These are phyloP conservation scores for Vitellaria paradoxa DNA, from an alignment of 179 eudicot species.

Conservation along the genomic window DNA sequence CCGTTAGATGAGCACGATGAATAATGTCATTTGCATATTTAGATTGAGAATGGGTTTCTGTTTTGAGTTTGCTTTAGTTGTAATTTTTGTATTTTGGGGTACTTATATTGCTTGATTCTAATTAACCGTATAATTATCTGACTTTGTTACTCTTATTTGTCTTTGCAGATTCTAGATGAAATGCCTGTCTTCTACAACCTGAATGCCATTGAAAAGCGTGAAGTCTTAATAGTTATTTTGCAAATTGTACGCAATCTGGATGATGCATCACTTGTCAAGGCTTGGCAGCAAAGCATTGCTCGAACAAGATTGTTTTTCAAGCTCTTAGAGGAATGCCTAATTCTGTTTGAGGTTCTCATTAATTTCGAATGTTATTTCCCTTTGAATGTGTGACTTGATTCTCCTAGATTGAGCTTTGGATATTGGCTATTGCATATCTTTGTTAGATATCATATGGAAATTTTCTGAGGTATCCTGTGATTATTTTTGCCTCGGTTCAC, in stretches of 20 bases:
- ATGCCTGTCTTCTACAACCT: conserved; percentile 99
- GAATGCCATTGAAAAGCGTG: conserved; percentile 89
- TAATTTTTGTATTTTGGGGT: conserved; percentile 1
- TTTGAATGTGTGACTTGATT: background rate
- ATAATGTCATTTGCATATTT: too few species aligned
- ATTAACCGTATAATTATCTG: background rate
- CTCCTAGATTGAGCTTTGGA: background rate
- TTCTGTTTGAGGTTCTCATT: conserved; percentile 77
- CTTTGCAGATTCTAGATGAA: conserved; percentile 91
- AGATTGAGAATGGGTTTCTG: background rate
- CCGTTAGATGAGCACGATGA: too few species aligned
- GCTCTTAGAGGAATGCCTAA: conserved; percentile 87
- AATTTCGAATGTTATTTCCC: conserved; percentile 8
- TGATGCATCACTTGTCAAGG: conserved; percentile 88
- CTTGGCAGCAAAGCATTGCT: conserved; percentile 98
- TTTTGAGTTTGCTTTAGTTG: background rate
- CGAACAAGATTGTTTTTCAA: conserved; percentile 97
- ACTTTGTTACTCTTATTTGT: conserved; percentile 10
- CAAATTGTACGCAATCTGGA: conserved; percentile 96
- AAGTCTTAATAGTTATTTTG: conserved; percentile 78
- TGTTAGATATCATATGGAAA: background rate
- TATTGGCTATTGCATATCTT: conserved; percentile 3
- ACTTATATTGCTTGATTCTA: conserved; percentile 7
- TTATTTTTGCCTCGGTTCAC: background rate
- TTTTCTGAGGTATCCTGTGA: background rate